phyloP scores from a whole-genome alignment of 495 filamentous ascomycete genomes.

The Penicillium roqueforti region DNA sequence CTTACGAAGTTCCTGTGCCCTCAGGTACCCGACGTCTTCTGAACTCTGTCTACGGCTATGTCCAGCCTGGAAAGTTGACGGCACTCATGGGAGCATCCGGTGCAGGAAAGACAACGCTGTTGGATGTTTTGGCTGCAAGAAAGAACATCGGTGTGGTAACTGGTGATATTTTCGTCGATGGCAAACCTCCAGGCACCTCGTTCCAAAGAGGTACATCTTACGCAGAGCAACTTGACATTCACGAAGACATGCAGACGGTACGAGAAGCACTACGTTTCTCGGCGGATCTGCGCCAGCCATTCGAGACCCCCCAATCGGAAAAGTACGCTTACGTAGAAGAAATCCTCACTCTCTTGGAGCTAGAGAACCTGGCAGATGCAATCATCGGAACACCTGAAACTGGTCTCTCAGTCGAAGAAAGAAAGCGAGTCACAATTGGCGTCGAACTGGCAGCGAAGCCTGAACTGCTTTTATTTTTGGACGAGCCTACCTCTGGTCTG shows the following conservation, averaged over 20 bases:
- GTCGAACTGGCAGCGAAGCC: constrained; percentile 86
- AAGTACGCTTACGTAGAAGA: constrained; percentile 83
- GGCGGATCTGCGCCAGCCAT: constrained; percentile 74
- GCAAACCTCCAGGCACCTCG: constrained; percentile 56
- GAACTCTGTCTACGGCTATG: constrained; percentile 70
- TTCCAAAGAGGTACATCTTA: constrained; percentile 81
- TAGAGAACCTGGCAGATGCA: constrained; percentile 79
- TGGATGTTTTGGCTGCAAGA: constrained; percentile 72
- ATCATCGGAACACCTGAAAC: constrained; percentile 72
- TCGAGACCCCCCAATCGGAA: constrained; percentile 60
- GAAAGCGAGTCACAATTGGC: constrained; percentile 87
- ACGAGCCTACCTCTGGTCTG: constrained; percentile 86
- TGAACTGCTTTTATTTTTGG: constrained; percentile 78
- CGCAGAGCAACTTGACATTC: constrained; percentile 79
- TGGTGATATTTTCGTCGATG: constrained; percentile 74
- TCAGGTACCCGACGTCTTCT: constrained; percentile 65
- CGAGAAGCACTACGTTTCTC: constrained; percentile 83
- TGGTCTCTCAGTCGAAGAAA: constrained; percentile 86
- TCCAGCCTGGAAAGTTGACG: constrained; percentile 73
- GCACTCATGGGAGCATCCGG: constrained; percentile 83
- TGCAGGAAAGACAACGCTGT: constrained; percentile 80
- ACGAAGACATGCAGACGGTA: constrained; percentile 73
- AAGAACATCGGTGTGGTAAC: constrained; percentile 75
- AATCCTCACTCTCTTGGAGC: constrained; percentile 73
- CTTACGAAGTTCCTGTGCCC: constrained; percentile 65